A percentile compares a stretch with the other conserved stretches of the same genome.
phyloP scores from a whole-genome alignment of 1,284 basidiomycete species.

The Termitomyces sp. region DNA sequence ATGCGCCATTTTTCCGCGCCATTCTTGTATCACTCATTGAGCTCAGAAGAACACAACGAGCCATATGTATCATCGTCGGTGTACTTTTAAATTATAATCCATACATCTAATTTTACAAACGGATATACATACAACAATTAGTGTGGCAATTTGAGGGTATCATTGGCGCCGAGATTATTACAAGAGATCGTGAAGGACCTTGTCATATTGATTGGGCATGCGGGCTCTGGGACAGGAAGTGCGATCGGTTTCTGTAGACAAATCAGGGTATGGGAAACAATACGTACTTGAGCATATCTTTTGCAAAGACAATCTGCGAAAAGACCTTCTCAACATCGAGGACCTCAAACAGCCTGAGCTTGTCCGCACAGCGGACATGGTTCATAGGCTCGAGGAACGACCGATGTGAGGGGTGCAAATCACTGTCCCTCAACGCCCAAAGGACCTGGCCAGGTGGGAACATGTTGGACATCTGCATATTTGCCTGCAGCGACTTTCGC shows the following conservation, averaged over 20 bases:
- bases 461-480: constrained; percentile 72
- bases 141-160: background rate
- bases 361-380: constrained; percentile 29
- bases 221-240: constrained; percentile 39
- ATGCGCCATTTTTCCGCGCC: background rate
- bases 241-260: background rate
- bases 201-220: constrained; percentile 63
- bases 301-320: constrained; percentile 74
- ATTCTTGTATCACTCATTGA: background rate
- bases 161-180: constrained; percentile 21
- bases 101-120: constrained; percentile 2
- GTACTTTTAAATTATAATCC: constrained; percentile 11
- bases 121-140: constrained; percentile 2
- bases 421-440: constrained; percentile 70
- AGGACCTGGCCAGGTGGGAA: constrained; percentile 77
- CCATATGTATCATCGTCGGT: constrained; percentile 1
- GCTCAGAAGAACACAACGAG: background rate
- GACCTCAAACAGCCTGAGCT: constrained; percentile 68
- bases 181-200: constrained; percentile 59
- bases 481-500: constrained; percentile 80
- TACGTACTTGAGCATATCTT: constrained; percentile 74
- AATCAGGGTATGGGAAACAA: background rate
- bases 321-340: constrained; percentile 71
- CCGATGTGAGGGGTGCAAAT: constrained; percentile 53
- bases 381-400: constrained; percentile 11